Evolutionary conservation across 495 filamentous ascomycete species (phyloP).

Genomic region (Glarea lozoyensis): DNA sequence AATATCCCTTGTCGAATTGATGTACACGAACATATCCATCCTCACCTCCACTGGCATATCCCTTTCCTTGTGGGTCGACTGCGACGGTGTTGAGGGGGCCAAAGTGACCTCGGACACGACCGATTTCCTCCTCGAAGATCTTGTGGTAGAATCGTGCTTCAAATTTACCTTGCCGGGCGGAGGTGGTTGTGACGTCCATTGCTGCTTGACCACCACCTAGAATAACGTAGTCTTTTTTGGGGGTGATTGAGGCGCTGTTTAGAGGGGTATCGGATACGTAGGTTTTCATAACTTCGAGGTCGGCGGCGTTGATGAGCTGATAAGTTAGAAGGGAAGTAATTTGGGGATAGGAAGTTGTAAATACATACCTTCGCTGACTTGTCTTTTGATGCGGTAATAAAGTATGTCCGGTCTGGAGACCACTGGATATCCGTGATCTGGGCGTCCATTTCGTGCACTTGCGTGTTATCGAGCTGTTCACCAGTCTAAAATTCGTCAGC

Average conservation of each 20-base stretch:
- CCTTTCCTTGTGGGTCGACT: constrained; percentile 78
- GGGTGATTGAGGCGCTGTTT: constrained; percentile 86
- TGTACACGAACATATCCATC: constrained; percentile 98
- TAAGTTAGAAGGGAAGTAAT: neutral
- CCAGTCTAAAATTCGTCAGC: constrained; percentile 45
- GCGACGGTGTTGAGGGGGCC: constrained; percentile 60
- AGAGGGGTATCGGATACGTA: constrained; percentile 91
- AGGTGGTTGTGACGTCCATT: constrained; percentile 98
- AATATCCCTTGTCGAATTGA: constrained; percentile 97
- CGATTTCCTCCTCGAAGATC: constrained; percentile 97
- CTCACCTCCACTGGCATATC: constrained; percentile 91
- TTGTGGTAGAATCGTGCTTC: constrained; percentile 99
- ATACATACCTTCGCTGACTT: constrained; percentile 78
- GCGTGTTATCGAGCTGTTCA: constrained; percentile 68
- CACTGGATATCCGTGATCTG: constrained; percentile 92
- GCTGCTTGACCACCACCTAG: constrained; percentile 96
- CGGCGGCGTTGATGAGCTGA: constrained; percentile 68
- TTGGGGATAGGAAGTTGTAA: neutral
- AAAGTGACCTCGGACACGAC: constrained; percentile 92
- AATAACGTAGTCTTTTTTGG: constrained; percentile 94
- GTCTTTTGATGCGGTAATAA: constrained; percentile 96
- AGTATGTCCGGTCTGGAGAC: constrained; percentile 87
- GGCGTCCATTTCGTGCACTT: constrained; percentile 73
- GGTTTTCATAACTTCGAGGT: constrained; percentile 87
- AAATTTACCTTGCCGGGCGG: constrained; percentile 91